Conservation (phyloP, 176 grass and related monocot species). For the Ananas comosus region DNA sequence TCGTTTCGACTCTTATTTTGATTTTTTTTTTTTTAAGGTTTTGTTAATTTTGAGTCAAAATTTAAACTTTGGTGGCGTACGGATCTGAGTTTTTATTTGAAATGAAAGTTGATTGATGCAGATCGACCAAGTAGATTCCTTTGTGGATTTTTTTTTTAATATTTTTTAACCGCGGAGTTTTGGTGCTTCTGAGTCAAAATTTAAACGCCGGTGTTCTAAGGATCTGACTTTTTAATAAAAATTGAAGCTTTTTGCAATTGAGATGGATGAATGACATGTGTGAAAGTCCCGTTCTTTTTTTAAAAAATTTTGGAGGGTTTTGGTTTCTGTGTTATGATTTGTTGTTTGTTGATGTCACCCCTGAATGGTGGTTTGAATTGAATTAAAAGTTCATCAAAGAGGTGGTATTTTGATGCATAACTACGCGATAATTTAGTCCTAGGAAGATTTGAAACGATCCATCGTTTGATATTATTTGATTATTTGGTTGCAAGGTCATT, state of each 20-base stretch:
- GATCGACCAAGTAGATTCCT: too few species aligned
- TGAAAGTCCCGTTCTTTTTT: not conserved
- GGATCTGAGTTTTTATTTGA: not conserved
- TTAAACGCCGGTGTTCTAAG: not conserved
- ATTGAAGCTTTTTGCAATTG: not conserved
- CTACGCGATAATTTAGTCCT: too few species aligned
- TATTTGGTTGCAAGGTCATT: too few species aligned
- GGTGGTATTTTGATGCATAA: not conserved
- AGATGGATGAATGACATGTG: not conserved
- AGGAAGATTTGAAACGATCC: too few species aligned
- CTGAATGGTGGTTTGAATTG: not conserved
- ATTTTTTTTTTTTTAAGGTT: too few species aligned
- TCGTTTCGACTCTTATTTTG: too few species aligned
- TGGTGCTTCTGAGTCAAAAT: not conserved
- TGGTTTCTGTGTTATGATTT: not conserved
- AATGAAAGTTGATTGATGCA: not conserved
- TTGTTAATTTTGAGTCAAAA: not conserved
- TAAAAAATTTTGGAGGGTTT: not conserved
- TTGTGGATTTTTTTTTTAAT: too few species aligned
- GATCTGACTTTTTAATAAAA: not conserved
- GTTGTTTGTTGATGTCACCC: not conserved
- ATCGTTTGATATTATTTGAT: too few species aligned
- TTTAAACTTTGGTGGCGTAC: not conserved
- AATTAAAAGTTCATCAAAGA: not conserved
- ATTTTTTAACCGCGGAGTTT: too few species aligned